Conservation (phyloP, 495 filamentous ascomycete genomes). For the Daldinia concentrica region DNA sequence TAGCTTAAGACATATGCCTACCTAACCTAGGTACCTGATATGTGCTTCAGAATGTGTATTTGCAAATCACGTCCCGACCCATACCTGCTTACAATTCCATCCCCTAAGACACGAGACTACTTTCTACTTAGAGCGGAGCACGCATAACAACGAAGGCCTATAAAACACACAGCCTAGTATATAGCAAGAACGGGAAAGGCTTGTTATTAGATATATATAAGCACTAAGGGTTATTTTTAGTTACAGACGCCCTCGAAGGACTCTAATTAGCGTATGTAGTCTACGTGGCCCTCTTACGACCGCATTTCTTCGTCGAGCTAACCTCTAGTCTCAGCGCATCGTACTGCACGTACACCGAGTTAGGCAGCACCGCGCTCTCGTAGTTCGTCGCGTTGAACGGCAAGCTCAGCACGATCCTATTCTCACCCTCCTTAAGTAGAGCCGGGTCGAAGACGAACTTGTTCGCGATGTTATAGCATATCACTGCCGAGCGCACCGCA, state of each 20-base stretch:
- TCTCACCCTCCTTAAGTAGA: conserved; percentile 57
- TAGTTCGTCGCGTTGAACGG: conserved; percentile 63
- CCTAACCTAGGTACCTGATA: too few species aligned
- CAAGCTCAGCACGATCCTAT: conserved; percentile 60
- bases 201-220: neutral
- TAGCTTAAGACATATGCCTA: neutral
- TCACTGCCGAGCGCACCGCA: conserved; percentile 62
- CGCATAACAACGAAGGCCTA: neutral
- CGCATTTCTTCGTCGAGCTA: conserved; percentile 20
- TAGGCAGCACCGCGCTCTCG: conserved; percentile 62
- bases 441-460: conserved; percentile 60
- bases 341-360: conserved; percentile 66
- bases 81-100: neutral
- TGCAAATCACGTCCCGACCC: neutral
- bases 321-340: conserved; percentile 65
- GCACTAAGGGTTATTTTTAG: conserved; percentile 6
- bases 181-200: neutral
- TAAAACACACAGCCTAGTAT: neutral
- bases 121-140: neutral
- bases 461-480: conserved; percentile 64
- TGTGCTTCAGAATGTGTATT: neutral
- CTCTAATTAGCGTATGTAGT: neutral
- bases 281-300: conserved; percentile 37
- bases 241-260: neutral
- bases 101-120: neutral